phyloP scores from a whole-genome alignment of 176 grass and related monocot species.

The Microstegium vimineum region DNA sequence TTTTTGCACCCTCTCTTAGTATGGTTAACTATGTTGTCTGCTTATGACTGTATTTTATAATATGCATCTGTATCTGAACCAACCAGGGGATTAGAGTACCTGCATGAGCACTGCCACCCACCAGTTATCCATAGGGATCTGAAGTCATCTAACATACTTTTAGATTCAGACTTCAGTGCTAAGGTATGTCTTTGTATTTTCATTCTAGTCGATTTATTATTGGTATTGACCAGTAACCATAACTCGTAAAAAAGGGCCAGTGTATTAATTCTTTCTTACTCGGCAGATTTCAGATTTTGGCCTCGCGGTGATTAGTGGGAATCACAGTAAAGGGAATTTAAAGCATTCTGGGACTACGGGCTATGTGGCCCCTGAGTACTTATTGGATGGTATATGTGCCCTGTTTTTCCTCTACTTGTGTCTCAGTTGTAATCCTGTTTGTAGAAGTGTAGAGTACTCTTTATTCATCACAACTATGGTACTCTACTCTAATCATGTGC shows the following conservation, averaged over 20 bases:
- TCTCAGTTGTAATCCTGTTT: neutral
- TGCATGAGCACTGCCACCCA: constrained; percentile 87
- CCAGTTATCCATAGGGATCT: constrained; percentile 95
- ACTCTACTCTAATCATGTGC: constrained; percentile 5
- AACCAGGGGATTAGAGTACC: constrained; percentile 90
- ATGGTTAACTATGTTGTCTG: neutral
- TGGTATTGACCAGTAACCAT: neutral
- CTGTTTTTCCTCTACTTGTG: neutral
- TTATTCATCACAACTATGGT: neutral
- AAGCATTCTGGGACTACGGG: constrained; percentile 84
- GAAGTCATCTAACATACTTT: constrained; percentile 96
- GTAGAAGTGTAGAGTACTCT: neutral
- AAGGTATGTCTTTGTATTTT: constrained; percentile 58
- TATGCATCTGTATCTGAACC: constrained; percentile 29
- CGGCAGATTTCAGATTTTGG: constrained; percentile 94
- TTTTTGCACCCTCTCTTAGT: constrained; percentile 9
- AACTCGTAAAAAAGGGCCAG: neutral
- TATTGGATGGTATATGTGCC: constrained; percentile 63
- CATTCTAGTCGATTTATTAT: constrained; percentile 15
- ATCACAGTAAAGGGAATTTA: constrained; percentile 66
- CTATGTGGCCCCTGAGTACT: constrained; percentile 93
- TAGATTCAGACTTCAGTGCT: constrained; percentile 82
- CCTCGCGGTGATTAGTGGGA: constrained; percentile 67
- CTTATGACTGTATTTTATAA: constrained; percentile 26
- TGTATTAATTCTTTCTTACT: neutral